Evolutionary conservation across 2,329 filamentous ascomycete species (phyloP).

Genomic region (Colletotrichum musae): DNA sequence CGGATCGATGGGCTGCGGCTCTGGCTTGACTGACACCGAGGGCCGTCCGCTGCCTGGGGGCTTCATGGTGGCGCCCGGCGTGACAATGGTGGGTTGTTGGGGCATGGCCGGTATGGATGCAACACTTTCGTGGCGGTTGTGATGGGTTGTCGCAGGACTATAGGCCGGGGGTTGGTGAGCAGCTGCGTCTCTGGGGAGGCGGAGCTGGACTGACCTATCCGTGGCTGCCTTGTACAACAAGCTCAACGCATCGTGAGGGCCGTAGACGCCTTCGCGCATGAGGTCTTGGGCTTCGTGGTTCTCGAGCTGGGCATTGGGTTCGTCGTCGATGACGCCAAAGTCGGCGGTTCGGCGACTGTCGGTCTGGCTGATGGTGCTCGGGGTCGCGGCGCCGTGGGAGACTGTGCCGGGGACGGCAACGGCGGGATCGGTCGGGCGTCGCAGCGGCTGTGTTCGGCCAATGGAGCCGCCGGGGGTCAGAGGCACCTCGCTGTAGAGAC

Average conservation of each 20-base stretch:
- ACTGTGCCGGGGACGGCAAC: constrained; percentile 12
- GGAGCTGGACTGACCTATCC: constrained; percentile 63
- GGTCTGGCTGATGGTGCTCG: constrained; percentile 48
- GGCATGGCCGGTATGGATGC: constrained; percentile 44
- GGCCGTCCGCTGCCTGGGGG: constrained; percentile 19
- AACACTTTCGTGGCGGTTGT: constrained; percentile 51
- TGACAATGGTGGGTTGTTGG: constrained; percentile 37
- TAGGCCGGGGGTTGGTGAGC: constrained; percentile 36
- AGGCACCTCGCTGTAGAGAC: constrained; percentile 68
- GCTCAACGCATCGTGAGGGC: constrained; percentile 92
- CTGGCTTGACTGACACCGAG: constrained; percentile 43
- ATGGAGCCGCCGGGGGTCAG: constrained; percentile 76
- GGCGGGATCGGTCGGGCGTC: constrained; percentile 66
- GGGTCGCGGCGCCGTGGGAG: constrained; percentile 50
- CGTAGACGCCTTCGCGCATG: constrained; percentile 83
- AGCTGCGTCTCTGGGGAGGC: constrained; percentile 36
- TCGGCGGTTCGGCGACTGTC: constrained; percentile 50
- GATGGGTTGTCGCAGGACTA: constrained; percentile 37
- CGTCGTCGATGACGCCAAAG: constrained; percentile 60
- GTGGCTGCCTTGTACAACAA: constrained; percentile 90
- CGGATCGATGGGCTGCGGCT: constrained; percentile 62
- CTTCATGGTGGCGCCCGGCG: constrained; percentile 40
- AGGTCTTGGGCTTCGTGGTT: constrained; percentile 76
- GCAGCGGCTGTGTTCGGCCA: constrained; percentile 76
- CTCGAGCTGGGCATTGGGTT: constrained; percentile 73